Conservation (phyloP, 2,329 filamentous ascomycete genomes). For the Parasarocladium wereldwijsianum region DNA sequence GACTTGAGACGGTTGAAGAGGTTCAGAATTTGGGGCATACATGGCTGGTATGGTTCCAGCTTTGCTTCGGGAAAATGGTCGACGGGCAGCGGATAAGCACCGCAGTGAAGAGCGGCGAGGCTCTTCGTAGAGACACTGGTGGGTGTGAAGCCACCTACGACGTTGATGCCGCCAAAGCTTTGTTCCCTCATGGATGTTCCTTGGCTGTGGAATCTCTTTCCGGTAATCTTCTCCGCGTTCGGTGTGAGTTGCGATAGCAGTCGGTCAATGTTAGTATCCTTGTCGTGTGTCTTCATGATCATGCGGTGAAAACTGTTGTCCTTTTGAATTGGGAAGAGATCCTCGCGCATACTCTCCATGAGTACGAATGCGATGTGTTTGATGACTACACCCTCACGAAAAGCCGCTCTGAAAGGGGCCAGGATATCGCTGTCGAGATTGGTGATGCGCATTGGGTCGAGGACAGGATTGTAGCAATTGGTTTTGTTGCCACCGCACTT, state of each 20-base stretch:
- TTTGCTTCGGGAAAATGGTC: constrained; percentile 20
- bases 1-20: constrained; percentile 10
- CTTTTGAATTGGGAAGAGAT: constrained; percentile 21
- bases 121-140: constrained; percentile 22
- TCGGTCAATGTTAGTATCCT: constrained; percentile 11
- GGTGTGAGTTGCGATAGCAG: constrained; percentile 11
- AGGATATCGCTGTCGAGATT: constrained; percentile 15
- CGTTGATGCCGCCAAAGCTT: constrained; percentile 19
- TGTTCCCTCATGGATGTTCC: constrained; percentile 5
- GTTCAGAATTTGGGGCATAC: constrained; percentile 15
- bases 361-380: constrained; percentile 21
- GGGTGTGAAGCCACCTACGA: constrained; percentile 16
- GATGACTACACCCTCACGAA: constrained; percentile 13
- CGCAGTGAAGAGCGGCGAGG: constrained; percentile 18
- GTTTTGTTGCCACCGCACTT: constrained; percentile 2
- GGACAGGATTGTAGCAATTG: constrained; percentile 12
- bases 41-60: constrained; percentile 22
- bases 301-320: constrained; percentile 15
- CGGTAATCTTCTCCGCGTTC: constrained; percentile 11
- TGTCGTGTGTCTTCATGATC: constrained; percentile 9
- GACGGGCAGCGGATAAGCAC: constrained; percentile 17
- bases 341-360: constrained; percentile 16
- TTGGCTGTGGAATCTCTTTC: constrained; percentile 8
- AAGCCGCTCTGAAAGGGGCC: constrained; percentile 6
- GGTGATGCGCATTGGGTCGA: constrained; percentile 18